Evolutionary conservation across 805 yeast species (phyloP).

Genomic region (Spencermartinsiella europaea): DNA sequence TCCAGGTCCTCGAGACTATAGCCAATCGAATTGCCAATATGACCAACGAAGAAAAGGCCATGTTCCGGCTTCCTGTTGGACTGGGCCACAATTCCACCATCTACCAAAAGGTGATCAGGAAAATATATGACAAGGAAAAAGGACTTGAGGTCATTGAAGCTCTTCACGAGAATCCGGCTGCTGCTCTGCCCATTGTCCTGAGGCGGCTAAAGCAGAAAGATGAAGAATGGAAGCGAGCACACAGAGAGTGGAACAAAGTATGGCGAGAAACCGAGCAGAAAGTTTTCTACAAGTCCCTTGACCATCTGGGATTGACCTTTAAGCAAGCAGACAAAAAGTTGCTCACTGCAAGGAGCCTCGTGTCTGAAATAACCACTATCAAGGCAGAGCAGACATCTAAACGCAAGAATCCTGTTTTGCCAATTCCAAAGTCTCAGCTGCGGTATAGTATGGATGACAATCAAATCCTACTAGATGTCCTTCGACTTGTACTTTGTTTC

Average conservation of each 20-base stretch:
- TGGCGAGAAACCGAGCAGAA: constrained; percentile 99
- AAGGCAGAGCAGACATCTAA: constrained; percentile 82
- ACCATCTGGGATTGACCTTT: constrained; percentile 92
- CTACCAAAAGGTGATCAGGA: constrained; percentile 87
- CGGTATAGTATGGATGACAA: constrained; percentile 59
- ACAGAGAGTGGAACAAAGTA: constrained; percentile 96
- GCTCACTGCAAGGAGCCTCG: constrained; percentile 80
- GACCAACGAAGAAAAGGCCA: constrained; percentile 83
- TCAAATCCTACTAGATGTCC: constrained; percentile 67
- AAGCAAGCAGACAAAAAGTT: constrained; percentile 94
- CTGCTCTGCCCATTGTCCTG: constrained; percentile 90
- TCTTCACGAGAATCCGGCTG: constrained; percentile 88
- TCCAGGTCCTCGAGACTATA: constrained; percentile 91
- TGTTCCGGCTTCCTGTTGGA: constrained; percentile 85
- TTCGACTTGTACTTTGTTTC: constrained; percentile 60
- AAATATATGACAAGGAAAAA: constrained; percentile 88
- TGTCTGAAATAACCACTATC: constrained; percentile 87
- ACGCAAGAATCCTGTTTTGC: constrained; percentile 78
- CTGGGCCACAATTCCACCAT: constrained; percentile 92
- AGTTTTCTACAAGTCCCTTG: constrained; percentile 87
- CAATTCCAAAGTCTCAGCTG: constrained; percentile 74
- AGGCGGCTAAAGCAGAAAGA: constrained; percentile 94
- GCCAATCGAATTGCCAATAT: constrained; percentile 90
- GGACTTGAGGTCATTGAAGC: constrained; percentile 97
- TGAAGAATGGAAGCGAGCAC: constrained; percentile 98